Evolutionary conservation across 2,329 filamentous ascomycete genomes (phyloP).

Genomic region (Monascus ruber): DNA sequence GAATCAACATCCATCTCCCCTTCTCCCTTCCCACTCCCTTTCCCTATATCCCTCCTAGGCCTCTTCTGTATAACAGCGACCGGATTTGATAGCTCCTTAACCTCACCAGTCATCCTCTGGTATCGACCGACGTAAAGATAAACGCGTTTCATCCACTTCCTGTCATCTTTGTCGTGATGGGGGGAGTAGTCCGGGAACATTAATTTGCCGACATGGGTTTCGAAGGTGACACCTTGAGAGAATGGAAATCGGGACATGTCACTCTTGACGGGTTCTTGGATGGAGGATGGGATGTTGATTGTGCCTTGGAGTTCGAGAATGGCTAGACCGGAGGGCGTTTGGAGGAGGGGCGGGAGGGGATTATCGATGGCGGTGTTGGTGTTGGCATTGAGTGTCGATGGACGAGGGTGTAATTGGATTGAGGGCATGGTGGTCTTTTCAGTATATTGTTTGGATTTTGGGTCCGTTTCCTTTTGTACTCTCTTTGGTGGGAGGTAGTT

Average conservation of each 20-base stretch:
- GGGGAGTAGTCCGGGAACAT: slow-evolving; percentile 65
- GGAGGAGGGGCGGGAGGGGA: slow-evolving; percentile 69
- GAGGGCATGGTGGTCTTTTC: slow-evolving; percentile 26
- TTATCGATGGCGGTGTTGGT: slow-evolving; percentile 22
- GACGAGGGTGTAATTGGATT: slow-evolving; percentile 25
- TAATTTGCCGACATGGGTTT: slow-evolving; percentile 57
- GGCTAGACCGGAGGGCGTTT: slow-evolving; percentile 80
- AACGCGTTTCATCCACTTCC: slow-evolving; percentile 79
- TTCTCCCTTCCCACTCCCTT: slow-evolving; percentile 22
- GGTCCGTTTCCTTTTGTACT: too few relatives aligned
- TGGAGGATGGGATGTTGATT: slow-evolving; percentile 56
- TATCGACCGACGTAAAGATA: slow-evolving; percentile 82
- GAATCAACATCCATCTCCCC: slow-evolving; percentile 8
- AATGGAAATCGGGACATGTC: slow-evolving; percentile 4
- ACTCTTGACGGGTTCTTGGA: slow-evolving; percentile 7
- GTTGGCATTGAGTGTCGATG: slow-evolving; percentile 4
- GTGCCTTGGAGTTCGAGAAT: slow-evolving; percentile 87
- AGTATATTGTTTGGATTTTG: too few relatives aligned
- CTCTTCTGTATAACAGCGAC: slow-evolving; percentile 64
- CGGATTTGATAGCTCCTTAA: slow-evolving; percentile 72
- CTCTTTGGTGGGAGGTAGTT: too few relatives aligned
- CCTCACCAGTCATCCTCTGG: slow-evolving; percentile 78
- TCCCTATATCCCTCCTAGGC: slow-evolving; percentile 8
- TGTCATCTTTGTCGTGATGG: slow-evolving; percentile 39
- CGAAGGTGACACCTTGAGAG: slow-evolving; percentile 9